Evolutionary conservation across 495 filamentous ascomycete genomes (phyloP).

Genomic region (Daldinia bambusicola): DNA sequence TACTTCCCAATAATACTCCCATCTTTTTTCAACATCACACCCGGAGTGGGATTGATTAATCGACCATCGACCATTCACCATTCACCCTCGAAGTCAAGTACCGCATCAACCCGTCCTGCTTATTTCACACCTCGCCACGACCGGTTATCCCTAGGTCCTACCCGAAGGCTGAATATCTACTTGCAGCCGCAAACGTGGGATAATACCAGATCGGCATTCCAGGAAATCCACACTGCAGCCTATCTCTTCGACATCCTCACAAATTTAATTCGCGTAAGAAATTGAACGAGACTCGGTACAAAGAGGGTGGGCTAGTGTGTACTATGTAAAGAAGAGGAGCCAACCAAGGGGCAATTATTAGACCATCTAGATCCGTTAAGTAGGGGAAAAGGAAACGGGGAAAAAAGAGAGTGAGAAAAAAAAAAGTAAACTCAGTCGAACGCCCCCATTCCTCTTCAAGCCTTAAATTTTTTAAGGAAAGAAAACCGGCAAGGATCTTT

Average conservation of each 20-base stretch:
- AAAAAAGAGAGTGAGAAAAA: slow-evolving; percentile 1
- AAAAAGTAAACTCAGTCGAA: slow-evolving; percentile 23
- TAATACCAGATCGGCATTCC: slow-evolving; percentile 39
- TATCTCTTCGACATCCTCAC: slow-evolving; percentile 36
- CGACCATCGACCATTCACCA: slow-evolving; percentile 5
- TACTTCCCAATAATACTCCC: slow-evolving; percentile 6
- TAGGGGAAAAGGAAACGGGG: not conserved
- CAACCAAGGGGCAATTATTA: slow-evolving; percentile 26
- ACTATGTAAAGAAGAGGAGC: slow-evolving; percentile 7
- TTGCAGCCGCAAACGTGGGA: slow-evolving; percentile 42
- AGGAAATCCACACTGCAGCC: slow-evolving; percentile 32
- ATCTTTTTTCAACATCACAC: slow-evolving; percentile 9
- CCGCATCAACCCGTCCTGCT: slow-evolving; percentile 26
- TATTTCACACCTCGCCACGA: slow-evolving; percentile 43
- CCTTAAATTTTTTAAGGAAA: not conserved
- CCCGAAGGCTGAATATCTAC: slow-evolving; percentile 47
- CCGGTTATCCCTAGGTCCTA: slow-evolving; percentile 34
- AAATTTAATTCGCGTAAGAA: slow-evolving; percentile 18
- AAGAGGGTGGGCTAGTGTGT: not conserved
- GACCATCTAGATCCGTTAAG: slow-evolving; percentile 18
- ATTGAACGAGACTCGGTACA: slow-evolving; percentile 23
- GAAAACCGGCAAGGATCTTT: slow-evolving; percentile 23
- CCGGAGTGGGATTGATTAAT: slow-evolving; percentile 33
- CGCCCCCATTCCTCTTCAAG: slow-evolving; percentile 10
- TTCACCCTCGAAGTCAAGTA: slow-evolving; percentile 14